Base-by-base conservation (phyloP, 1,284 basidiomycete genomes). In the Leccinum holopus region DNA sequence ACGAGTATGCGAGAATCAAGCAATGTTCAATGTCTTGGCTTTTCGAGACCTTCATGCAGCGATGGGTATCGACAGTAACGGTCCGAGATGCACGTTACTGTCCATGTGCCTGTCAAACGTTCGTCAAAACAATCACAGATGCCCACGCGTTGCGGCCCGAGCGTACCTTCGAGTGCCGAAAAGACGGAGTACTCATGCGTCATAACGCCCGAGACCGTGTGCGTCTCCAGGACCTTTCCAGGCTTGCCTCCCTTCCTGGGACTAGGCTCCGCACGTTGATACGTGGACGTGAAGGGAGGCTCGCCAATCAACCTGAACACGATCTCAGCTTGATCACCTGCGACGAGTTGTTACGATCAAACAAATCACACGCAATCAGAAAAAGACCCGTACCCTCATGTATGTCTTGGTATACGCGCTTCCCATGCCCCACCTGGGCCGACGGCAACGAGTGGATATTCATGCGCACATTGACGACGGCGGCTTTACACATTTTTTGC, bases 271-370 rank as follows among this genome's bases (percentile, higher is more conserved):
- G 91, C 84, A 54, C 94, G 84, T 74, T 95, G 93, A 74, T 95
- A 95, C 0, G 93, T 94, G 77, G 99, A 98, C 1, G 95, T 91
- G 78, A 97, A 99, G 0, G 97, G 97, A 41, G 97, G 91, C 69
- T 92, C 91, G 60, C 97, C 97, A 54, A 87, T 82, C 64, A 99
- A 85, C 10, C 85, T 87, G 77, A 99, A 97, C 54, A 92, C 81
- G 65, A 97, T 96, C 74, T 97, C 94, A 9, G 95, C 95, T 80
- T 96, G 91, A 74, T 94, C 92, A 64, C 92, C 91, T 90, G 69
- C 58, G 59, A 62, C 28, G 7, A 30, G 37, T 58, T 59, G 57
- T 35, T 33, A 21, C 33, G 12, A 51, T 49, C 30, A 39, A 33
- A 37, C 25, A 44, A 5, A 41, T 49, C 21, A 1, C 47, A 12